A percentile compares a stretch with the other conserved stretches of the same genome.
Evolutionary conservation across 2,329 filamentous ascomycete species (phyloP).

Genomic region (Cryphonectria naterciae): DNA sequence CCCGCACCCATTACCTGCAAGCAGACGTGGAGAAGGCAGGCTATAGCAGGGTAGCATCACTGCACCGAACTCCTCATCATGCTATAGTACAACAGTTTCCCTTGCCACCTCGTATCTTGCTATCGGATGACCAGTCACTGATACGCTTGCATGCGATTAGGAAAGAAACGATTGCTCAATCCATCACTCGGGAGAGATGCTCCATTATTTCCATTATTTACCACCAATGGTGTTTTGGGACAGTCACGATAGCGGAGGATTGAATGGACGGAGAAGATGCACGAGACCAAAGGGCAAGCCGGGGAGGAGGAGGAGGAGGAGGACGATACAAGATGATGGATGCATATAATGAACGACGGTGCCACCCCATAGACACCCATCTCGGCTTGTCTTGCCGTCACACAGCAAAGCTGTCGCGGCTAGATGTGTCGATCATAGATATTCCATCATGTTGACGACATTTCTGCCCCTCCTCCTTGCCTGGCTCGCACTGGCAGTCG

Average conservation of each 20-base stretch:
- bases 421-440: constrained; percentile 8
- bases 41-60: neutral
- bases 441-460: neutral
- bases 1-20: neutral
- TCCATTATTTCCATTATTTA: constrained; percentile 21
- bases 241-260: neutral
- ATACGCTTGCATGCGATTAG: neutral
- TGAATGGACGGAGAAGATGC: neutral
- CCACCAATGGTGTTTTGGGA: constrained; percentile 4
- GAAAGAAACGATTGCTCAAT: neutral
- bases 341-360: neutral
- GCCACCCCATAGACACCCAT: neutral
- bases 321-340: neutral
- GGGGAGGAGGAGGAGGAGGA: neutral
- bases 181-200: constrained; percentile 22
- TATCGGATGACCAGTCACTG: neutral
- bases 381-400: neutral
- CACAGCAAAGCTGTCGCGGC: neutral
- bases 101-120: neutral
- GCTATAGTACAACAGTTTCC: neutral
- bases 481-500: constrained; percentile 2
- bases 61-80: neutral
- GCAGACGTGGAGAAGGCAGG: neutral
- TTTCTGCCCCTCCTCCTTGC: constrained; percentile 8
- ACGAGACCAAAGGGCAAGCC: neutral